Evolutionary conservation across 106 monocot genomes (phyloP), one percentile per base, ranked within the genome.

Genomic region (Gastrodia elata): DNA sequence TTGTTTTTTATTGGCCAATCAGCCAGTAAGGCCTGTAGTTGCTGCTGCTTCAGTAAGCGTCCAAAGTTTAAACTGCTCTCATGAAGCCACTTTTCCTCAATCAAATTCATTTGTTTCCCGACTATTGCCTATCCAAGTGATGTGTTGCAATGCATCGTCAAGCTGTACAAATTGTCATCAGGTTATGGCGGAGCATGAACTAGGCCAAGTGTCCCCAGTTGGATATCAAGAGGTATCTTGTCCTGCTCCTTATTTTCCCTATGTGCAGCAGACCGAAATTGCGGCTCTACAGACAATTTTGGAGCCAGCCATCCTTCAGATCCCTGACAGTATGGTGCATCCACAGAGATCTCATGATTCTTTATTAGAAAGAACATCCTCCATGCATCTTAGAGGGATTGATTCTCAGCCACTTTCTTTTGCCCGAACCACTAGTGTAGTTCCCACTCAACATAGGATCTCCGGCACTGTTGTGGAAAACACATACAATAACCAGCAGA

Each of bases 1-100:
- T n/a, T n/a, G n/a, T n/a, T n/a, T n/a, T n/a, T n/a, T n/a, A n/a
- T n/a, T n/a, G n/a, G n/a, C 37, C 24, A 40, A 4, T 42, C 61
- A 56, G 9, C 43, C 42, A 75, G 73, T 65, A 37, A 74, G 69
- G 11, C 32, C 40, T 72, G 25, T 39, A 44, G 43, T 74, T 9
- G 72, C 67, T 58, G 68, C 43, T 77, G 71, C 64, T 64, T n/a
- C 72, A 36, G 74, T 18, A 64, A 72, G 38, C 58, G 39, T 40
- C 11, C 67, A 68, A 55, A 41, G 22, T 6, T 10, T 13, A 72
- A 24, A 16, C 14, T 72, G 26, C 70, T 22, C 70, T 36, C 48
- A 49, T 40, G 32, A 67, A 25, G 33, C 15, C 26, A 30, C 38
- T 4, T 18, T 5, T 49, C 42, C 70, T 27, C 8, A 38, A 64